Conservation (phyloP, 768 basidiomycete genomes). For the Butyriboletus loyo region DNA sequence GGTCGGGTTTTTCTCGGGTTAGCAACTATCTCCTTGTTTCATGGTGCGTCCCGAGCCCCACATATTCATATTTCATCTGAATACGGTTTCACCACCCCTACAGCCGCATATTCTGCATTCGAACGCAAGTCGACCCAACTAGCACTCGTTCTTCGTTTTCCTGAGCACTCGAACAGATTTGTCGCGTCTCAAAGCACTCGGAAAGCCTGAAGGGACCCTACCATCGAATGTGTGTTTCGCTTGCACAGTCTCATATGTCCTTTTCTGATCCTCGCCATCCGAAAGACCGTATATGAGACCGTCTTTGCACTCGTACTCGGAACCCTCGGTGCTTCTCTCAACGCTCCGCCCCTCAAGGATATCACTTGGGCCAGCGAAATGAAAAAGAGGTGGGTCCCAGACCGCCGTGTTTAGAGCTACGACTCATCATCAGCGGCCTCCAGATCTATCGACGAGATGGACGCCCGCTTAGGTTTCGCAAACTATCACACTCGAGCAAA, state of each 20-base stretch:
- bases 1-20: slow-evolving; percentile 45
- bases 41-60: slow-evolving; percentile 39
- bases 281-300: slow-evolving; percentile 67
- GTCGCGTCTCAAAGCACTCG: slow-evolving; percentile 73
- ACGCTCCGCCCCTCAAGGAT: slow-evolving; percentile 66
- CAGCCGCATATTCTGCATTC: slow-evolving; percentile 79
- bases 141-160: slow-evolving; percentile 18
- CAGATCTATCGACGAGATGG: slow-evolving; percentile 76
- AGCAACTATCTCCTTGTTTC: slow-evolving; percentile 48
- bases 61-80: background rate
- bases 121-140: slow-evolving; percentile 52
- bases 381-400: slow-evolving; percentile 60
- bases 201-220: slow-evolving; percentile 61
- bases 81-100: background rate
- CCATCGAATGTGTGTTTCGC: slow-evolving; percentile 54
- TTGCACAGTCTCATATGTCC: background rate
- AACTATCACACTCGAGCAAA: slow-evolving; percentile 58
- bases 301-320: slow-evolving; percentile 63
- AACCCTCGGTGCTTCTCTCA: slow-evolving; percentile 69
- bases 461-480: slow-evolving; percentile 62
- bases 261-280: background rate
- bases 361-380: slow-evolving; percentile 91
- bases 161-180: slow-evolving; percentile 48
- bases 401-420: background rate
- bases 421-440: background rate